A percentile compares a stretch with the other conserved stretches of the same genome.
Evolutionary conservation across 768 basidiomycete genomes (phyloP).

Genomic region (Mycena belliarum): DNA sequence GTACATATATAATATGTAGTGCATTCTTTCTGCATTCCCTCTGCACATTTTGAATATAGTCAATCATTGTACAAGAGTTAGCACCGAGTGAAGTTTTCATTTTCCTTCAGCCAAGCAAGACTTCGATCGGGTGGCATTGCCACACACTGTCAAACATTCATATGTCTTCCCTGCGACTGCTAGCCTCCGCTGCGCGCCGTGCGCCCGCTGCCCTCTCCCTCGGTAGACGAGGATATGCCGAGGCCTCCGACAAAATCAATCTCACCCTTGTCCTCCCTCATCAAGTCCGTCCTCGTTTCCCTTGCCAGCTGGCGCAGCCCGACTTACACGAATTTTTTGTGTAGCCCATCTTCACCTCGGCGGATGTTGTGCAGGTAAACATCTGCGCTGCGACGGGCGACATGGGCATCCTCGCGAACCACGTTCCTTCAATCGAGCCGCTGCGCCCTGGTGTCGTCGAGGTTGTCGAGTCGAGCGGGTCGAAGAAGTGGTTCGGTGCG

Average conservation of each 20-base stretch:
- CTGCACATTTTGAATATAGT: neutral
- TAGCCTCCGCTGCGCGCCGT: constrained; percentile 63
- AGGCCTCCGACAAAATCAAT: constrained; percentile 86
- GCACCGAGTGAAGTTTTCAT: no score
- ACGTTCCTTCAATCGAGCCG: constrained; percentile 96
- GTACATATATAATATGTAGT: constrained; percentile 16
- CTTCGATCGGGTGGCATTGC: neutral
- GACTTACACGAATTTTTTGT: neutral
- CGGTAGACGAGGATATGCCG: constrained; percentile 87
- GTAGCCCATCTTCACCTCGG: constrained; percentile 87
- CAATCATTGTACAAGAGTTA: neutral
- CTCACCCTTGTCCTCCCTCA: constrained; percentile 94
- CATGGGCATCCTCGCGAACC: constrained; percentile 99
- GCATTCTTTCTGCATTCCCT: neutral
- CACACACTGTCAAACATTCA: neutral
- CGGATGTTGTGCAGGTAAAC: constrained; percentile 96
- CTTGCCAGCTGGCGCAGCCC: neutral
- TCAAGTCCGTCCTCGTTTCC: constrained; percentile 59
- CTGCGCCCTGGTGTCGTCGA: constrained; percentile 94
- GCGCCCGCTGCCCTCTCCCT: constrained; percentile 51
- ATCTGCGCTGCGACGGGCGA: constrained; percentile 91
- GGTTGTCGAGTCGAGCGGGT: constrained; percentile 79
- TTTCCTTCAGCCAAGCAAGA: no score
- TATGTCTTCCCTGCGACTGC: constrained; percentile 78
- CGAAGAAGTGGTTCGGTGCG: constrained; percentile 98